phyloP scores from a whole-genome alignment of 2,329 filamentous ascomycete species.

The Aspergillus novofumigatus region DNA sequence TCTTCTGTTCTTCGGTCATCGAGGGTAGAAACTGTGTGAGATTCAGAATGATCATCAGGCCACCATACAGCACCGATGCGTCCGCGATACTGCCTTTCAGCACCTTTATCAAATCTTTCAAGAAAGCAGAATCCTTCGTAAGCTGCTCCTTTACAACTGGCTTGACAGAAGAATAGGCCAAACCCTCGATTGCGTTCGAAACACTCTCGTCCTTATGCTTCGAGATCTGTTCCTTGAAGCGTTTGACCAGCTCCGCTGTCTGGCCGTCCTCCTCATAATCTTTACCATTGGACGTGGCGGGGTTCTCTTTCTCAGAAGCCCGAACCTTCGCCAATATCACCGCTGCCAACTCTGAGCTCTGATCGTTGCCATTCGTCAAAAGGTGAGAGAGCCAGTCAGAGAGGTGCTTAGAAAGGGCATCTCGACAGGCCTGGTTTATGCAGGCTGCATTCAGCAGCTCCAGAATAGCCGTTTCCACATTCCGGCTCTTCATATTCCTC shows the following conservation, averaged over 20 bases:
- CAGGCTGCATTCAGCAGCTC: conserved; percentile 91
- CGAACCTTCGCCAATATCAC: conserved; percentile 68
- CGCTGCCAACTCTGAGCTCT: conserved; percentile 54
- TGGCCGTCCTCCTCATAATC: conserved; percentile 41
- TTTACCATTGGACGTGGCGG: conserved; percentile 29
- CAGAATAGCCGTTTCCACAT: conserved; percentile 79
- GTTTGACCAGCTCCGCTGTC: conserved; percentile 50
- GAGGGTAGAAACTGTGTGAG: conserved; percentile 74
- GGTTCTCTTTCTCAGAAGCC: conserved; percentile 29
- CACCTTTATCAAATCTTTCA: conserved; percentile 61
- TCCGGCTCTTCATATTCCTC: conserved; percentile 75
- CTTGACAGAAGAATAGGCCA: conserved; percentile 87
- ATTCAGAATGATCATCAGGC: conserved; percentile 79
- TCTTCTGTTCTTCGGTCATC: conserved; percentile 85
- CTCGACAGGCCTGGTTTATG: conserved; percentile 75
- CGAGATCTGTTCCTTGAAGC: conserved; percentile 49
- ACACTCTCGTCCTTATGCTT: conserved; percentile 50
- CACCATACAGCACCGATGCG: conserved; percentile 75
- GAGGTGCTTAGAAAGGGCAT: conserved; percentile 80
- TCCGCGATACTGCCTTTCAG: conserved; percentile 51
- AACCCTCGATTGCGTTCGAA: conserved; percentile 77
- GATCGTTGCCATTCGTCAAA: conserved; percentile 65
- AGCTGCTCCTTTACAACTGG: conserved; percentile 80
- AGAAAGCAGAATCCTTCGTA: conserved; percentile 61
- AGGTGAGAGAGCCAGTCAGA: conserved; percentile 82